phyloP scores from a whole-genome alignment of 805 yeast genomes.

The Candida chilensis region DNA sequence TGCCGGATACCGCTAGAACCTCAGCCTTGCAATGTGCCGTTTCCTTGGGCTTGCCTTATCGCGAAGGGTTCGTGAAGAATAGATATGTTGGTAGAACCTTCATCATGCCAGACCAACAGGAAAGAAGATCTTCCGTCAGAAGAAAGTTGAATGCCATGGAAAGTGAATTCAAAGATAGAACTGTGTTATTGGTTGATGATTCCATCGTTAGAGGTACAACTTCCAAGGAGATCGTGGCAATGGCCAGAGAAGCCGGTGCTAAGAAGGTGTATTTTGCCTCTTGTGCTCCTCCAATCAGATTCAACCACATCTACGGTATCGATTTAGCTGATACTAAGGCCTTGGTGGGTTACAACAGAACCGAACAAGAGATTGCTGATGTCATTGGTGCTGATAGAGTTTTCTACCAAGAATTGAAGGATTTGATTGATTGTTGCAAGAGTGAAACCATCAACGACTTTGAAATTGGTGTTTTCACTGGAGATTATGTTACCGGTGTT shows the following conservation, averaged over 20 bases:
- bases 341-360: conserved; percentile 76
- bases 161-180: conserved; percentile 76
- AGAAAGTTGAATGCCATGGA: conserved; percentile 95
- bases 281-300: conserved; percentile 96
- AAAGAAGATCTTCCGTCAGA: conserved; percentile 88
- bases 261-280: conserved; percentile 91
- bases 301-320: conserved; percentile 94
- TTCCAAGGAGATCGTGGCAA: conserved; percentile 87
- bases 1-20: conserved; percentile 96
- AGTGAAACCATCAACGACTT: conserved; percentile 47
- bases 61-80: conserved; percentile 97
- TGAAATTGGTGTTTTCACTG: conserved; percentile 96
- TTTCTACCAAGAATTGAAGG: conserved; percentile 79
- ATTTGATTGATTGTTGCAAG: conserved; percentile 72
- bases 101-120: conserved; percentile 96
- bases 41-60: conserved; percentile 67
- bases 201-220: conserved; percentile 98
- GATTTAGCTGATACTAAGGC: conserved; percentile 95
- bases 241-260: conserved; percentile 99
- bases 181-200: conserved; percentile 89
- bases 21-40: conserved; percentile 91
- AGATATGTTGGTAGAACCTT: conserved; percentile 96
- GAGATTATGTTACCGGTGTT: conserved; percentile 88
- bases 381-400: conserved; percentile 88
- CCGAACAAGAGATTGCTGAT: conserved; percentile 65